Percentiles rank a stretch among this genome's conserved stretches.
These are phyloP conservation scores for Coemansia sp. DNA, from an alignment of 192 early-diverging fungal genomes.

Conservation along the genomic window DNA sequence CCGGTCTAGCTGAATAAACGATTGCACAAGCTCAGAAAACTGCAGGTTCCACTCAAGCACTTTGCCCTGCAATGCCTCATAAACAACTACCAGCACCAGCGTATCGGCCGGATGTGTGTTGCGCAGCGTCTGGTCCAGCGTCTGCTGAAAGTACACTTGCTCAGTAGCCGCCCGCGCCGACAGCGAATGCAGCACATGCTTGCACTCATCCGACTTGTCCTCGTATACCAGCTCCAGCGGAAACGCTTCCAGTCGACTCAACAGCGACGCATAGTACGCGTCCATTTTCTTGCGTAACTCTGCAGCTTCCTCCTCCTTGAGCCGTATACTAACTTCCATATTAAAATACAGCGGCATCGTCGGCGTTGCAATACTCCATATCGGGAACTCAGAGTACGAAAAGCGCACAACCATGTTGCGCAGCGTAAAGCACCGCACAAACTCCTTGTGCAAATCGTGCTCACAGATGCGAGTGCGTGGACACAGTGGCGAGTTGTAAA, in stretches of 20 bases:
- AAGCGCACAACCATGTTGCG: constrained; percentile 78
- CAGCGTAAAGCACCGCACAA: constrained; percentile 81
- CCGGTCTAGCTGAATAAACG: constrained; percentile 77
- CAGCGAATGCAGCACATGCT: constrained; percentile 70
- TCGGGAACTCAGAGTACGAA: constrained; percentile 58
- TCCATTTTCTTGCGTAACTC: constrained; percentile 67
- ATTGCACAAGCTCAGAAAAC: constrained; percentile 74
- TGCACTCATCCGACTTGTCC: constrained; percentile 68
- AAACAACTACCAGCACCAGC: constrained; percentile 75
- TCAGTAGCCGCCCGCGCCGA: constrained; percentile 69
- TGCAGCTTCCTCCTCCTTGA: constrained; percentile 76
- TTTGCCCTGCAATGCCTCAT: constrained; percentile 74
- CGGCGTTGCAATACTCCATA: constrained; percentile 42
- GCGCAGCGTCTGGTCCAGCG: constrained; percentile 80
- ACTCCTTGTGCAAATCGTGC: constrained; percentile 80
- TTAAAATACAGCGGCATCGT: constrained; percentile 48
- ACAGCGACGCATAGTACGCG: constrained; percentile 84
- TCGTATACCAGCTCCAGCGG: constrained; percentile 75
- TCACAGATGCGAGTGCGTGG: constrained; percentile 73
- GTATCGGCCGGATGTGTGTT: constrained; percentile 77
- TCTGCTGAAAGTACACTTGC: constrained; percentile 78
- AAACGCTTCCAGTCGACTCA: constrained; percentile 76
- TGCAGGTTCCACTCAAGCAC: constrained; percentile 82
- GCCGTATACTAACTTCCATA: constrained; percentile 61
- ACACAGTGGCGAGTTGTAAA: constrained; percentile 71